Base-by-base conservation (phyloP, 805 yeast genomes). In the Ogataea angusta region DNA sequence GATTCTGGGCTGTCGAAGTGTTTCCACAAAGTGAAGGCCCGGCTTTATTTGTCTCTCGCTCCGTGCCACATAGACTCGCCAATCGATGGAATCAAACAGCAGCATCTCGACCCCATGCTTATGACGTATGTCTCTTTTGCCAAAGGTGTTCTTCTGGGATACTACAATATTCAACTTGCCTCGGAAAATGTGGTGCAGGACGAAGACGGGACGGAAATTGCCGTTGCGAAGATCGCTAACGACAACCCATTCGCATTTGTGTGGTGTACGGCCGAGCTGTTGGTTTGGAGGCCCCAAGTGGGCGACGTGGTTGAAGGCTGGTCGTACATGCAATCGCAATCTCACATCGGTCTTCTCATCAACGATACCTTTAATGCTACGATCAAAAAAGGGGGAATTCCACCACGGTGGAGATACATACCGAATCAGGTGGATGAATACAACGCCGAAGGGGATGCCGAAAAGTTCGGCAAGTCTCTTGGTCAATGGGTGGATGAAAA, bases 281-380 rank as follows among this genome's bases (percentile, higher is more conserved):
- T 88, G 41, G 76, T 89, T 35, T 93, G 99, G 98, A 78, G 75
- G 54, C 99, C 99, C 4, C 78, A 78, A 53, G 69, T 79, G n/a
- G 96, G 95, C 4, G 97, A 93, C 57, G 66, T 73, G 1, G 66
- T 93, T 14, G 95, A 90, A 62, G 99, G 99, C 10, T 75, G 80
- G 70, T 75, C 84, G 40, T 88, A 87, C 67, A 81, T 91, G 77
- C 97, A 91, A 68, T 82, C 96, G 3, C 95, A 95, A 13, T 83
- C 96, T 6, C 99, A 93, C 60, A 84, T 93, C 54, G 98, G 97
- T 45, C 70, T 93, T 46, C 73, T 93, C 49, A 72, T 93, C 36
- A 90, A 87, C 60, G 98, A 93, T 65, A 87, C 95, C 1, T 93
- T 93, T 69, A 93, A 93, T 65, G 97, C 97, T 16, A 80, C 91